Conservation (phyloP, 495 filamentous ascomycete species). For the Chlorociboria aeruginascens region DNA sequence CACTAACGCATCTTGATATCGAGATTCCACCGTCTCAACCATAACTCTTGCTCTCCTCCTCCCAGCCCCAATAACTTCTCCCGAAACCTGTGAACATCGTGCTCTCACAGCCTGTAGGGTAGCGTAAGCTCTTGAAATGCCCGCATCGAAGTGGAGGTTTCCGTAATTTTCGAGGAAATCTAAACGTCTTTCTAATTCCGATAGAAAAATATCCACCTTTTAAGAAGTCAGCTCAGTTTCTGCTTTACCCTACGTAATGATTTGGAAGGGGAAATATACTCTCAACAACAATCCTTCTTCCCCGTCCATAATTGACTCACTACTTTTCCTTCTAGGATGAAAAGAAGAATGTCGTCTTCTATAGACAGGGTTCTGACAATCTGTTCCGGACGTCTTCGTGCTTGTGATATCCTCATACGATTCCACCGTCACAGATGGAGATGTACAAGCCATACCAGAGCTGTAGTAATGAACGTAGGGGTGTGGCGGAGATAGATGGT, state of each 20-base stretch:
- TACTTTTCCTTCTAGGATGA: conserved; percentile 44
- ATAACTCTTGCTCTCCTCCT: conserved; percentile 73
- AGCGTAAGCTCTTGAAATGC: conserved; percentile 67
- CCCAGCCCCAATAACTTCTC: conserved; percentile 79
- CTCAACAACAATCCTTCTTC: conserved; percentile 56
- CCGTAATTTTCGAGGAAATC: conserved; percentile 85
- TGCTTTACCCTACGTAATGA: not conserved
- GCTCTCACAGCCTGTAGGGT: conserved; percentile 80
- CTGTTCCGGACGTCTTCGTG: conserved; percentile 20
- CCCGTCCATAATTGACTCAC: conserved; percentile 48
- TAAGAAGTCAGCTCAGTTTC: no score
- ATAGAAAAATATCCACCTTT: conserved; percentile 80
- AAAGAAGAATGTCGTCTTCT: conserved; percentile 57
- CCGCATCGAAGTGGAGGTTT: conserved; percentile 69
- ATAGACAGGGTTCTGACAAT: conserved; percentile 18
- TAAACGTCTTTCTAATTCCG: conserved; percentile 73
- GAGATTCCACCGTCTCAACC: conserved; percentile 84
- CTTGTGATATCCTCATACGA: conserved; percentile 12
- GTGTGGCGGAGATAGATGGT: not conserved
- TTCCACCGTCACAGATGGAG: conserved; percentile 17
- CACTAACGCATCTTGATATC: conserved; percentile 79
- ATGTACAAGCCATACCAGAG: conserved; percentile 12
- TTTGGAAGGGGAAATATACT: conserved; percentile 24
- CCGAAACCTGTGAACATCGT: conserved; percentile 82
- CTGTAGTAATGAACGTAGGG: not conserved